Base-by-base conservation (phyloP, 805 yeast genomes). In the Zygosaccharomyces bailii region DNA sequence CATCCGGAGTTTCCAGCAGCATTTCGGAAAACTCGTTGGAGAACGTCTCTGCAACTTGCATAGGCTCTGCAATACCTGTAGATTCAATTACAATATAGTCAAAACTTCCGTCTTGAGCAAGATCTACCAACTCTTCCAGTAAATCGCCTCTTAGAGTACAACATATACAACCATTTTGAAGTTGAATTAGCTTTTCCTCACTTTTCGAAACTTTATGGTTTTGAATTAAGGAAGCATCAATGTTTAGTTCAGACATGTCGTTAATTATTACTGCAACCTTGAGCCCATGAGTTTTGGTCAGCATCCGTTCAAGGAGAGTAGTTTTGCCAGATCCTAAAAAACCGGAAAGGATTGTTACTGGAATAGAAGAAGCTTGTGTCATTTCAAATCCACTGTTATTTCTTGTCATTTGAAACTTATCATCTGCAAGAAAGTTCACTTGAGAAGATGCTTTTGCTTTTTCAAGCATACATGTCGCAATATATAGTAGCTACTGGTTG, bases 31-130 rank as follows among this genome's bases (percentile, higher is more conserved):
- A 73, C 45, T 73, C 75, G 9, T 60, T 57, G 4, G 74, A 66
- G 48, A 73, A 73, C 2, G 76, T 73, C 50, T 73, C 76, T 0
- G 78, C 78, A 13, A 73, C 75, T 50, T 72, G 75, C 75, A 71
- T 70, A 21, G 77, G 76, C 51, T 73, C 78, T 16, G 73, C 67
- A 19, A 73, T 69, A 21, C 77, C 77, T 3, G 76, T 70, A 5
- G 72, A 65, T 51, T 73, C 78, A 32, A 73, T 73, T 6, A 73
- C 59, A 34, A 73, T 68, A 48, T 73, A 72, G 34, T 73, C 67
- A 36, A 67, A 70, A 25, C 60, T 62, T 8, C 67, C 68, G 6
- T 54, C 45, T 21, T 57, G 59, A 13, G 71, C 71, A 13, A 73
- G 52, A 2, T 52, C 39, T 4, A 69, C 67, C 44, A 73, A 56